Evolutionary conservation across 257 asterid genomes (phyloP).

Genomic region (Solanum clarkiae): DNA sequence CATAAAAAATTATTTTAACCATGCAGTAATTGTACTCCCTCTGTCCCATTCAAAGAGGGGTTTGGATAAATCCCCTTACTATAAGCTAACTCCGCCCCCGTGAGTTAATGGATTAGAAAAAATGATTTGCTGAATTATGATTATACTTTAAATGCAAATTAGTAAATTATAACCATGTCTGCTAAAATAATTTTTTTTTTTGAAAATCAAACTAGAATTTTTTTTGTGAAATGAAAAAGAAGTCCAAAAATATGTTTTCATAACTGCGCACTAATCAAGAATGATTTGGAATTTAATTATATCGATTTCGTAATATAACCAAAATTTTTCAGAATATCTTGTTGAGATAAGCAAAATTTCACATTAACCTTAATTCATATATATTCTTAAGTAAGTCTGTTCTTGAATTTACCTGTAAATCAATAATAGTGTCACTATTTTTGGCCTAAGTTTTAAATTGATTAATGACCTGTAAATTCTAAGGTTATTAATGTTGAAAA

Average conservation of each 20-base stretch:
- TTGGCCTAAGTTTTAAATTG: not conserved
- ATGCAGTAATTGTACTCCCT: no score
- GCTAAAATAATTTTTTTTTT: not conserved
- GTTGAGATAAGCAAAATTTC: not conserved
- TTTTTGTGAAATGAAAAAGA: not conserved
- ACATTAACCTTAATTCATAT: not conserved
- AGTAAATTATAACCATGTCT: not conserved
- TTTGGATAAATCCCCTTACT: no score
- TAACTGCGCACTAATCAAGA: not conserved
- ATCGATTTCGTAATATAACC: not conserved
- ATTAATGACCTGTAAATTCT: not conserved
- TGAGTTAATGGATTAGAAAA: not conserved
- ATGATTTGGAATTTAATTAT: not conserved
- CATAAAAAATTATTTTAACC: no score
- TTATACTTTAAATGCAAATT: not conserved
- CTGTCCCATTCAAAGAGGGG: no score
- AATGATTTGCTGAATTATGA: not conserved
- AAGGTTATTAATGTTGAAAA: not conserved
- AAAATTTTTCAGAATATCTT: not conserved
- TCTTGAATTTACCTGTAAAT: not conserved
- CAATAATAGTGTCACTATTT: not conserved
- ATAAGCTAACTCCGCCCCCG: no score
- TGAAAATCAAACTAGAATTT: not conserved
- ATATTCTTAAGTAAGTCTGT: not conserved
- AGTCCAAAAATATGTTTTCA: not conserved